A percentile compares a stretch with the other conserved stretches of the same genome.
Evolutionary conservation across 805 yeast species (phyloP).

Genomic region (Geotrichum ghanense): DNA sequence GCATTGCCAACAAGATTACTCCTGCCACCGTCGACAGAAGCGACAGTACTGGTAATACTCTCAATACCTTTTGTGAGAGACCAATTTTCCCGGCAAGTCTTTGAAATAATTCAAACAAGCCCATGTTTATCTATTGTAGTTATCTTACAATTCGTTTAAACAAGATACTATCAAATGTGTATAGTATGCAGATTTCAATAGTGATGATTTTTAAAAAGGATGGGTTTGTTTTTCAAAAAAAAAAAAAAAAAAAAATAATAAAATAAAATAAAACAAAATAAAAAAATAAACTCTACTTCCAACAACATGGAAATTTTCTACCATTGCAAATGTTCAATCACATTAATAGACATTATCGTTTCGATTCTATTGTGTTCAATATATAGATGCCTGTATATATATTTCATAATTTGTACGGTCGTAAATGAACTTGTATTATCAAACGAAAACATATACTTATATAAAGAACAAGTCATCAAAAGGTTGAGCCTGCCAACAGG

Average conservation of each 20-base stretch:
- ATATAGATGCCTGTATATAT: not conserved
- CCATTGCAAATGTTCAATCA: not conserved
- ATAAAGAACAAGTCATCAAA: conserved; percentile 21
- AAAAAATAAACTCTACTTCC: not conserved
- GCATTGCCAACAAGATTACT: conserved; percentile 40
- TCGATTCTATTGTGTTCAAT: too few relatives aligned
- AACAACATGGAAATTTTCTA: not conserved
- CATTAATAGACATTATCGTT: too few relatives aligned
- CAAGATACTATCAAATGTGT: too few relatives aligned
- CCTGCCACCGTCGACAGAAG: conserved; percentile 28
- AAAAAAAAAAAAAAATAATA: too few relatives aligned
- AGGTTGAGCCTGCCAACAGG: conserved; percentile 65
- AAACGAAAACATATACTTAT: not conserved
- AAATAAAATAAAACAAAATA: too few relatives aligned
- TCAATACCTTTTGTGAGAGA: conserved; percentile 15
- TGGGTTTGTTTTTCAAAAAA: too few relatives aligned
- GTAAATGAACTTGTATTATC: not conserved
- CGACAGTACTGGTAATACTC: conserved; percentile 22
- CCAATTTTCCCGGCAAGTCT: conserved; percentile 20
- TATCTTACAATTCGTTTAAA: not conserved
- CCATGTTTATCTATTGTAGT: conserved; percentile 17
- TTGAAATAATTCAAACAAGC: conserved; percentile 24
- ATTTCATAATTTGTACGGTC: too few relatives aligned
- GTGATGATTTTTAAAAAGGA: too few relatives aligned
- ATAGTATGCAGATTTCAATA: too few relatives aligned